phyloP scores from a whole-genome alignment of 2,329 filamentous ascomycete species.

The Colletotrichum brevisporum region DNA sequence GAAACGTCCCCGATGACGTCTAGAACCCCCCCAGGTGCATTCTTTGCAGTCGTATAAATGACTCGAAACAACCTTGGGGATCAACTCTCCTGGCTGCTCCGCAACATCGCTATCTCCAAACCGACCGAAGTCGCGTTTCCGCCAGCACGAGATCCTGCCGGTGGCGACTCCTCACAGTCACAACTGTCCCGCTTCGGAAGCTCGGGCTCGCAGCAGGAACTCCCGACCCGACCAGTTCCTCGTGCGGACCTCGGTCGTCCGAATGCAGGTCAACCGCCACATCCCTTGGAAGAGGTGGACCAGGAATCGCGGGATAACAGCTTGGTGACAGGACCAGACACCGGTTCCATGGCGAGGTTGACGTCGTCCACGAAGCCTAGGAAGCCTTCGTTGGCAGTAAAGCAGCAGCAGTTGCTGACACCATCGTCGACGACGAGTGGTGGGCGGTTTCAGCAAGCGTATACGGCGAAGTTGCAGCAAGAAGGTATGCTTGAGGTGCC shows the following conservation, averaged over 20 bases:
- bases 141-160: constrained; percentile 48
- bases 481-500: constrained; percentile 31
- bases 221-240: background rate
- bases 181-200: constrained; percentile 33
- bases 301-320: constrained; percentile 26
- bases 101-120: constrained; percentile 59
- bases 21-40: constrained; percentile 10
- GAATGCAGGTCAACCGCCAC: constrained; percentile 13
- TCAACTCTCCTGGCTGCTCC: constrained; percentile 71
- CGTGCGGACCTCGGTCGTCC: background rate
- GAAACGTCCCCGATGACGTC: constrained; percentile 32
- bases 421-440: constrained; percentile 52
- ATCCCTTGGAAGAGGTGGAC: constrained; percentile 28
- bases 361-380: constrained; percentile 60
- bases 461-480: constrained; percentile 40
- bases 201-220: constrained; percentile 30
- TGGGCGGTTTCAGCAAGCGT: constrained; percentile 43
- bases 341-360: constrained; percentile 60
- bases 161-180: constrained; percentile 38
- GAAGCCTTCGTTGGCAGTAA: constrained; percentile 60
- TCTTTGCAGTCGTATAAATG: constrained; percentile 63
- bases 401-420: constrained; percentile 57
- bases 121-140: constrained; percentile 55
- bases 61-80: constrained; percentile 73
- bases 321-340: constrained; percentile 17